phyloP scores from a whole-genome alignment of 768 basidiomycete species.

The Podaxis sp. region DNA sequence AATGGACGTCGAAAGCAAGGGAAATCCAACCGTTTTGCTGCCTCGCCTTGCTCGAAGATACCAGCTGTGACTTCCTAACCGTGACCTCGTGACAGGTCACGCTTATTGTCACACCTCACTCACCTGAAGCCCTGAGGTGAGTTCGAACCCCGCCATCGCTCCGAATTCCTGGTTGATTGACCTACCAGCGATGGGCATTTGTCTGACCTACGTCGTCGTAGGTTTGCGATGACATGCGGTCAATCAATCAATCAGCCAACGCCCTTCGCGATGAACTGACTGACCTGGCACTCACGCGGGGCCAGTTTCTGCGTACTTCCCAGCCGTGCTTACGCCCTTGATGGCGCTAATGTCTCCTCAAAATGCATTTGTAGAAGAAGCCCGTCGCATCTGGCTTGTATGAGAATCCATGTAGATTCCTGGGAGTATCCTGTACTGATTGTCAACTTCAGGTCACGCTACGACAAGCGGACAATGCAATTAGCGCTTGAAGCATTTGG shows the following conservation, averaged over 20 bases:
- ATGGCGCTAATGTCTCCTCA: not conserved
- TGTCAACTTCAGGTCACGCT: constrained; percentile 1
- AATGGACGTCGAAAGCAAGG: constrained; percentile 12
- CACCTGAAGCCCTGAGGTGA: not conserved
- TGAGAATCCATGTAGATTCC: not conserved
- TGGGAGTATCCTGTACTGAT: not conserved
- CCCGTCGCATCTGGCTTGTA: not conserved
- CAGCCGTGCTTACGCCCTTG: not conserved
- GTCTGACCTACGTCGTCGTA: not conserved
- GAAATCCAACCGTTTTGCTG: constrained; percentile 3
- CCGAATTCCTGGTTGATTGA: not conserved
- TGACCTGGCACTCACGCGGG: constrained; percentile 1
- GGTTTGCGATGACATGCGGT: not conserved
- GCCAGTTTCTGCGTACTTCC: not conserved
- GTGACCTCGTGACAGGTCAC: constrained; percentile 6
- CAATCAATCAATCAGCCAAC: not conserved
- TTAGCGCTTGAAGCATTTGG: not conserved
- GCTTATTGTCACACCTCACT: not conserved
- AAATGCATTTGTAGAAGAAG: not conserved
- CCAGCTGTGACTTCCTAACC: constrained; percentile 2
- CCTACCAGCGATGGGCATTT: not conserved
- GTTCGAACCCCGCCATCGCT: not conserved
- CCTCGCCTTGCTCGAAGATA: constrained; percentile 9
- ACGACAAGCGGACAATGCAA: not conserved
- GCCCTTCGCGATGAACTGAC: not conserved